Evolutionary conservation across 2,329 filamentous ascomycete species (phyloP), one percentile per base, ranked within the genome.

Genomic region (Epichloe amarillans): DNA sequence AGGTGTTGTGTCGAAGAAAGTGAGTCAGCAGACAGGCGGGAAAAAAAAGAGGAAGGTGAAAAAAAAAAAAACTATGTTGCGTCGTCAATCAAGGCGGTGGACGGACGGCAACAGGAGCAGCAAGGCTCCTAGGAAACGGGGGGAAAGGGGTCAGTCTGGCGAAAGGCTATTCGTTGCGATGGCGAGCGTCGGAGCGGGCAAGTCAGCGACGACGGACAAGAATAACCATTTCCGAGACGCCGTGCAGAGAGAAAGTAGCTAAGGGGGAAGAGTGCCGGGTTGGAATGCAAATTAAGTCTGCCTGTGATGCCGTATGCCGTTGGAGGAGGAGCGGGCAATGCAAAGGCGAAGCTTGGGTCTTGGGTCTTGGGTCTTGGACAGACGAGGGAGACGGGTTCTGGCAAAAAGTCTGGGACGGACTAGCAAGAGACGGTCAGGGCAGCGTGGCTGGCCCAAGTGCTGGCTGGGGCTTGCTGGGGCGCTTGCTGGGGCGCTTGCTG

Each of bases 211-310:
- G 56, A 49, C 45, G 52, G 47, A 49, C 52, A 47, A 42, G 46
- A 55, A 53, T 55, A 54, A 54, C 52, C 50, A 60, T 59, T 56
- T 55, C 54, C 50, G 44, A 49, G 23, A 46, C 52, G 54, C 41
- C 21, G 33, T 14, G 42, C 42, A 21, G 17, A 36, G 8, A 11
- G 17, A 42, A 42, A 26, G 26, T 46, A 15, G 33, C 12, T 15
- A 19, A 19, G 42, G 36, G 23, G 38, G 33, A 39, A 37, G 35
- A 45, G 46, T 33, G 41, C 38, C n/a, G 42, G 45, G 43, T 45
- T 42, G 50, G 30, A 39, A 50, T 47, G 47, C 38, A 48, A 47
- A 19, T 33, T 50, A 47, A 42, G 51, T 45, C 49, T 51, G 52
- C 43, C 50, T 36, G 50, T 39, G 50, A 51, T 47, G 44, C 35